These are phyloP conservation scores for Vaccinium macrocarpon DNA, from an alignment of 148 eudicot species.

Conservation along the genomic window DNA sequence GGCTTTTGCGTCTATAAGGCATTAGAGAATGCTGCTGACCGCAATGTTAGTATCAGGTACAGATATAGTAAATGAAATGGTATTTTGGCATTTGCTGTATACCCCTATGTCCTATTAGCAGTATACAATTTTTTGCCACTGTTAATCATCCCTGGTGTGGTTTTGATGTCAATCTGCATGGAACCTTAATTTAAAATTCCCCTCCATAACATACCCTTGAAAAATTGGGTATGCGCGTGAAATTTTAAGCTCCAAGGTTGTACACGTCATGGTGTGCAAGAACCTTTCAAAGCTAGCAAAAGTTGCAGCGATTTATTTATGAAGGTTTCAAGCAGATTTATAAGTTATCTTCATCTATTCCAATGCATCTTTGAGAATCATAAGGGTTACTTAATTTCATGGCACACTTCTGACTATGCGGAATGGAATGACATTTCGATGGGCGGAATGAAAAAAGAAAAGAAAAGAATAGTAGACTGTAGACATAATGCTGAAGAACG, in stretches of 20 bases:
- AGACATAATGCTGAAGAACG: not conserved
- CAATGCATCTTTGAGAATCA: not conserved
- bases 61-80: not conserved
- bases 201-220: not conserved
- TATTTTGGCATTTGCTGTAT: not conserved
- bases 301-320: not conserved
- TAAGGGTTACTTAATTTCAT: not conserved
- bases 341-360: not conserved
- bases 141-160: not conserved
- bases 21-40: slow-evolving; percentile 77
- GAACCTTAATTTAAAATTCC: slow-evolving; percentile 4
- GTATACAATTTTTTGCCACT: not conserved
- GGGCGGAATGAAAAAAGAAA: not conserved
- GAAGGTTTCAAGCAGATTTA: not conserved
- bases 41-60: slow-evolving; percentile 66
- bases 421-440: not conserved
- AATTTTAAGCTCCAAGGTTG: slow-evolving; percentile 8
- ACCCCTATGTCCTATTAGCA: not conserved
- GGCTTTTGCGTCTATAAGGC: slow-evolving; percentile 63
- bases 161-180: slow-evolving; percentile 1
- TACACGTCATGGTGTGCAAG: not conserved
- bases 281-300: not conserved
- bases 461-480: too few species aligned
- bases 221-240: not conserved
- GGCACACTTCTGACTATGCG: not conserved